phyloP scores from a whole-genome alignment of 2,329 filamentous ascomycete genomes.

The Pseudogymnoascus sp. region DNA sequence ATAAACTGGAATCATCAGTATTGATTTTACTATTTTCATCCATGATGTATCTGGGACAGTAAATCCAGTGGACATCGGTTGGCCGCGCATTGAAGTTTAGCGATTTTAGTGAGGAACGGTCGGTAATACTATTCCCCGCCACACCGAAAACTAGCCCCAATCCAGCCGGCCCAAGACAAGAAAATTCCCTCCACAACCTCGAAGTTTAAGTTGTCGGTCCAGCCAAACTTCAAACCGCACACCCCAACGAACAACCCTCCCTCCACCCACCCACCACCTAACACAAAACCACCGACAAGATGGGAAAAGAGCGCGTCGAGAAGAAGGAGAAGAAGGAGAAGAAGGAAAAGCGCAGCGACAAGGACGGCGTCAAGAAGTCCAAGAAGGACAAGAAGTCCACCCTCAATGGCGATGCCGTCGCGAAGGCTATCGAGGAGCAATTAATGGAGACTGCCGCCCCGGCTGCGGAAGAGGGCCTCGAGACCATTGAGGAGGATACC shows the following conservation, averaged over 20 bases:
- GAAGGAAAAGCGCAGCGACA: conserved; percentile 58
- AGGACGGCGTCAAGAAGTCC: conserved; percentile 38
- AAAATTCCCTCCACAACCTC: conserved; percentile 13
- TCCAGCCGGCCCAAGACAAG: conserved; percentile 10
- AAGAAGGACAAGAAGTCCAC: conserved; percentile 35
- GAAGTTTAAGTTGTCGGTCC: neutral
- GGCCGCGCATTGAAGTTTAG: neutral
- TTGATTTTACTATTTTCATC: neutral
- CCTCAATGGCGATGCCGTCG: conserved; percentile 42
- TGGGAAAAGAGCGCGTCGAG: conserved; percentile 35
- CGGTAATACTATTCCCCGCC: conserved; percentile 1
- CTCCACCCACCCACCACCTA: conserved; percentile 7
- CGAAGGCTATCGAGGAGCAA: conserved; percentile 58
- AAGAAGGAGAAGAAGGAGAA: conserved; percentile 61
- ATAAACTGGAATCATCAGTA: too few relatives aligned
- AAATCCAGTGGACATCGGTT: neutral
- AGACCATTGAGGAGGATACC: conserved; percentile 32
- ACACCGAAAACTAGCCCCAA: conserved; percentile 10
- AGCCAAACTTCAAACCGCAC: neutral
- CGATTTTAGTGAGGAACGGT: neutral
- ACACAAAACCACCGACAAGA: conserved; percentile 24
- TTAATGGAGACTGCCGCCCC: conserved; percentile 48
- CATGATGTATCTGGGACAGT: neutral
- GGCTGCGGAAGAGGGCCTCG: conserved; percentile 33
- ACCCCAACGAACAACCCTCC: conserved; percentile 7